A percentile compares a stretch with the other conserved stretches of the same genome.
Conservation (phyloP, 179 eudicot genomes). For the Pouteria campechiana region DNA sequence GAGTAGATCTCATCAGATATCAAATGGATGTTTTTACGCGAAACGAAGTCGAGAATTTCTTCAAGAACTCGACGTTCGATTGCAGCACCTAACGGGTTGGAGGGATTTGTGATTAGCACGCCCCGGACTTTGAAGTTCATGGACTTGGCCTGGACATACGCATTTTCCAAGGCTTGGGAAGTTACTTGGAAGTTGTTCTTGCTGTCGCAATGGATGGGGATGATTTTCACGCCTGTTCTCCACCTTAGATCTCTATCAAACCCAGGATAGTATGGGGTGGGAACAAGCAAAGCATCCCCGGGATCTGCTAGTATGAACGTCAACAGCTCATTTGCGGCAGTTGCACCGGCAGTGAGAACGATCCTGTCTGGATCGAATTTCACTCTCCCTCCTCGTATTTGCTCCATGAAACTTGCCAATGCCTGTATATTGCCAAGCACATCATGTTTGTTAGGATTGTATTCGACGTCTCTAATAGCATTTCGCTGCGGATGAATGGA, state of each 20-base stretch:
- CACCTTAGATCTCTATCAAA: constrained; percentile 79
- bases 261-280: constrained; percentile 92
- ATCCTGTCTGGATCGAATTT: constrained; percentile 51
- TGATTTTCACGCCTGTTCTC: constrained; percentile 75
- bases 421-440: constrained; percentile 19
- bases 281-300: constrained; percentile 69
- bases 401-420: constrained; percentile 82
- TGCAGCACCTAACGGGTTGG: constrained; percentile 68
- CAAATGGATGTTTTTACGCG: constrained; percentile 56
- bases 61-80: constrained; percentile 29
- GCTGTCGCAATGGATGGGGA: constrained; percentile 68
- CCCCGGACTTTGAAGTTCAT: constrained; percentile 43
- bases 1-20: constrained; percentile 87
- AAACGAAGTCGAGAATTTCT: constrained; percentile 41
- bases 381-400: constrained; percentile 60
- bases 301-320: constrained; percentile 72
- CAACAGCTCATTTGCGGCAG: constrained; percentile 69
- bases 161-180: constrained; percentile 46
- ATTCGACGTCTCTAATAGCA: neutral
- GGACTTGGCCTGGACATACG: constrained; percentile 36
- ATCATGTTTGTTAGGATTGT: neutral
- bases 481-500: neutral
- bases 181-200: constrained; percentile 62
- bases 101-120: constrained; percentile 68
- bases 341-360: constrained; percentile 78